Evolutionary conservation across 2,329 filamentous ascomycete species (phyloP).

Genomic region (Apiospora rasikravindrae): DNA sequence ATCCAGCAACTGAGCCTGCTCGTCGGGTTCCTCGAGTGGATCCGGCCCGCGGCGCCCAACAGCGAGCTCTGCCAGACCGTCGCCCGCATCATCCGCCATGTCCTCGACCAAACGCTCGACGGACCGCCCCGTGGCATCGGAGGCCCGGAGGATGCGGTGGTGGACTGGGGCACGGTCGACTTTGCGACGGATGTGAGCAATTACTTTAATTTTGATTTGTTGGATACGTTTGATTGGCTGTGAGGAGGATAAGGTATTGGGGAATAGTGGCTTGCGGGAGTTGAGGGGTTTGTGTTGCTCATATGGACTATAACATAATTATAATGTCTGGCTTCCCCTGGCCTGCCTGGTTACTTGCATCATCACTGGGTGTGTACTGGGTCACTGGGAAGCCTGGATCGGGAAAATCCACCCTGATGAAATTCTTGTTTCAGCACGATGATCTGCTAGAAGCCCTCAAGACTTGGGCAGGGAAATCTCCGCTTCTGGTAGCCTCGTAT

Average conservation of each 20-base stretch:
- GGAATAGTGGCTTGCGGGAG: too few species aligned
- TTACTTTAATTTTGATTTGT: slow-evolving; percentile 47
- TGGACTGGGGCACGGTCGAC: slow-evolving; percentile 36
- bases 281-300: too few species aligned
- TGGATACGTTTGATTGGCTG: slow-evolving; percentile 50
- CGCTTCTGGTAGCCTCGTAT: slow-evolving; percentile 10
- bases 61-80: slow-evolving; percentile 48
- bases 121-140: slow-evolving; percentile 24
- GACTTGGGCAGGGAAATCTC: slow-evolving; percentile 18
- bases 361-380: slow-evolving; percentile 1
- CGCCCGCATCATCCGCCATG: slow-evolving; percentile 49
- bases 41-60: slow-evolving; percentile 49
- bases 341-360: too few species aligned
- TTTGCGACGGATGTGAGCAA: slow-evolving; percentile 28
- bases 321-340: too few species aligned
- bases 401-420: slow-evolving; percentile 25
- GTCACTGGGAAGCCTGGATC: slow-evolving; percentile 22
- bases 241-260: not conserved
- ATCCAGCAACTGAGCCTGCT: slow-evolving; percentile 53
- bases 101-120: slow-evolving; percentile 52
- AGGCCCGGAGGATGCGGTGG: slow-evolving; percentile 24
- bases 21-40: slow-evolving; percentile 53
- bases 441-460: not conserved
- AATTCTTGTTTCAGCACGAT: slow-evolving; percentile 15
- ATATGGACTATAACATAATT: too few species aligned